Evolutionary conservation across 495 filamentous ascomycete genomes (phyloP), one percentile per base, ranked within the genome.

Genomic region (Neurospora terricola): DNA sequence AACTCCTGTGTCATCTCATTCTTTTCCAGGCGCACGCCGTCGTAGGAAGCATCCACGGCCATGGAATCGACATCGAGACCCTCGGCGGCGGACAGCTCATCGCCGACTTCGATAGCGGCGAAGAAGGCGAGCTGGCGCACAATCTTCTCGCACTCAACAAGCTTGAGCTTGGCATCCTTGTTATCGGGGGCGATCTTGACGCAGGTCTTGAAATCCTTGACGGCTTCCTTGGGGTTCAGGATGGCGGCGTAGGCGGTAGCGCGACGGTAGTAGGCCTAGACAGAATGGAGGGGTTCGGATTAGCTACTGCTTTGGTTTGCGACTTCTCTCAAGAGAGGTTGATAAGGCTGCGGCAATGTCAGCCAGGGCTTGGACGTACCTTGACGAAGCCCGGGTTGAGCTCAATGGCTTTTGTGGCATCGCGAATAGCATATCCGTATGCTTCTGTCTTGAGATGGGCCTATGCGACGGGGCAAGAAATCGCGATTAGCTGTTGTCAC

Each of bases 371-470:
- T 23, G 30, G 39, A 62, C 77, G 70, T 83, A 94, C 93, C 89
- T 97, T 97, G 78, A 92, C 86, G 79, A 96, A 93, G 78, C 85
- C 86, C n/a, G 92, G 87, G 78, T 98, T 93, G 69, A 98, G 85
- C 78, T 97, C 94, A 77, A 98, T 90, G 23, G 96, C 95, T 82
- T 92, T 94, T n/a, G 92, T 91, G 36, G 96, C 96, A 83, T 99
- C 96, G 34, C 91, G 86, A 74, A 98, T 91, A 11, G 96, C 94
- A 81, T 93, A 94, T 16, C 96, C 96, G 81, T 94, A 97, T 36
- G 94, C 87, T 83, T 99, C 96, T 70, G 94, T 90, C 86, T 98
- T 98, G 81, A 98, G 94, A 80, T 99, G 88, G 71, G 93, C 92
- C 93, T 97, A 80, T 12, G 21, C 54, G 54, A 34, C 27, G 54